These are phyloP conservation scores for Barnettozyma californica DNA, from an alignment of 805 yeast genomes.

Conservation along the genomic window DNA sequence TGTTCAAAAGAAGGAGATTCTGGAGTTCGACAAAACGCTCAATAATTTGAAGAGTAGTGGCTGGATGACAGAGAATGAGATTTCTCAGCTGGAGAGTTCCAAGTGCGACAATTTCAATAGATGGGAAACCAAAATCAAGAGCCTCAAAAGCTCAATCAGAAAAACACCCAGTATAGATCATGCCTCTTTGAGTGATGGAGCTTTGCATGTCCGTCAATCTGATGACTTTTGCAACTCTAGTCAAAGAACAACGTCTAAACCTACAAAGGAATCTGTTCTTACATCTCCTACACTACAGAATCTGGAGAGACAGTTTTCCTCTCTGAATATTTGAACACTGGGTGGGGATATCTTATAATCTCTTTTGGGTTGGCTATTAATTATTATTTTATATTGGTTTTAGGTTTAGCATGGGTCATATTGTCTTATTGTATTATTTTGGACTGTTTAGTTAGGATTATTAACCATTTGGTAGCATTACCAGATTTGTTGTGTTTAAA, in stretches of 20 bases:
- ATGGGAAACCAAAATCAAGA: constrained; percentile 21
- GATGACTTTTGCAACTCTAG: background rate
- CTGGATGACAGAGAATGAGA: constrained; percentile 22
- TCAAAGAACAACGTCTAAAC: background rate
- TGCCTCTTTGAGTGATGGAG: background rate
- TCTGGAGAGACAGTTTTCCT: constrained; percentile 8
- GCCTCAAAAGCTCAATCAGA: constrained; percentile 5
- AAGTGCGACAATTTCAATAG: constrained; percentile 18
- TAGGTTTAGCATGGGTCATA: background rate
- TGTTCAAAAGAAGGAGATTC: constrained; percentile 17
- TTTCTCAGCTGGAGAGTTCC: constrained; percentile 14
- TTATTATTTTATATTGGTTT: background rate
- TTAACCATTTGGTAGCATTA: too few species aligned
- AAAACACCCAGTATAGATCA: background rate
- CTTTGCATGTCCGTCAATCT: background rate
- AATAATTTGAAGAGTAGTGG: constrained; percentile 19
- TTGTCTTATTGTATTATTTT: too few species aligned
- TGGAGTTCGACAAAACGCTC: constrained; percentile 16
- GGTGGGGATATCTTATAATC: background rate
- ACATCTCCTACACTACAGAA: constrained; percentile 11
- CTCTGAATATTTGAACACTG: background rate
- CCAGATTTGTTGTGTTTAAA: too few species aligned
- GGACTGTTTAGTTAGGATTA: background rate
- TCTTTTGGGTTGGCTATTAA: background rate
- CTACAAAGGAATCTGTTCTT: background rate